Evolutionary conservation across 2,329 filamentous ascomycete genomes (phyloP), one percentile per base, ranked within the genome.

Genomic region (Penicillium sp.): DNA sequence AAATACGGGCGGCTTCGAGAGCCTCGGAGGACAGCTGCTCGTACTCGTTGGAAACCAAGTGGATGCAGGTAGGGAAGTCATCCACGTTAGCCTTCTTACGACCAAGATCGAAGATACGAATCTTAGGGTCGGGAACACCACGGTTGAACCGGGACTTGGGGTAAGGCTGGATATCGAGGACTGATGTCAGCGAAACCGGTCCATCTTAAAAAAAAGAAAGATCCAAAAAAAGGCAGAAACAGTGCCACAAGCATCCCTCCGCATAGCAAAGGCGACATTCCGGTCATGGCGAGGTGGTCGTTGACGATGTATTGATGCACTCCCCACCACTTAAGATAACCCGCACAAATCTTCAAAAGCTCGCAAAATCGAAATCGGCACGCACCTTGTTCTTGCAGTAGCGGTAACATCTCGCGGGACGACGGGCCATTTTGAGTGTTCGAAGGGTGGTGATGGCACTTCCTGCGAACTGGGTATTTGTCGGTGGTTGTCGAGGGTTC

Each of bases 361-460:
- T 29, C 35, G 46, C 32, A 55, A 61, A 58, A 56, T 63, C 32
- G 57, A 61, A 57, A 56, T 63, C 61, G 55, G 59, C 52, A 80
- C 88, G 82, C 78, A 96, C 91, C 91, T 97, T 97, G 89, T 97
- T 99, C 91, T 99, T 99, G 92, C 94, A 99, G 90, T 99, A 99
- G 78, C 94, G 89, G 87, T 96, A 99, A 85, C 94, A 99, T 85
- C 94, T 90, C 77, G 94, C 94, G 77, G 94, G 94, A 89, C 94
- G 91, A 82, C 94, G 91, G 77, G 94, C 94, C 94, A 99, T 99
- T 85, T 88, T 92, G 88, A 87, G 85, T 75, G 77, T 75, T 78
- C 77, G 77, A 79, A 74, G 78, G 74, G 68, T 67, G 72, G 66
- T 65, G 60, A 63, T 63, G 68, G 75, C 74, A 75, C 72, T 78